Conservation (phyloP, 2,329 filamentous ascomycete genomes). For the Fusarium sp. region DNA sequence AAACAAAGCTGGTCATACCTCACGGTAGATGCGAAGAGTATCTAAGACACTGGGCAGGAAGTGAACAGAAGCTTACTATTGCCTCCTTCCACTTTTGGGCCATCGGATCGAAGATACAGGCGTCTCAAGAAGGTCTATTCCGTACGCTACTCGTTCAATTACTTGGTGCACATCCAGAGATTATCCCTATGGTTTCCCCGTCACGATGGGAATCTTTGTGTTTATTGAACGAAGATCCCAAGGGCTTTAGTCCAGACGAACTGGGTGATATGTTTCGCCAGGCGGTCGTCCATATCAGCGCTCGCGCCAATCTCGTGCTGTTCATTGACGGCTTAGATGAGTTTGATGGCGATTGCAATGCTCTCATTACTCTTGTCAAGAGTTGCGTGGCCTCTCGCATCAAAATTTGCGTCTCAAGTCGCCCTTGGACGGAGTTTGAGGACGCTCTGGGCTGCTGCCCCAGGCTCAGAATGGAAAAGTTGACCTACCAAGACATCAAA, state of each 20-base stretch:
- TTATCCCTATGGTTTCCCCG: not conserved
- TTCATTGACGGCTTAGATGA: conserved; percentile 32
- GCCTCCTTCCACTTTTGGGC: conserved; percentile 38
- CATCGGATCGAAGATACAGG: conserved; percentile 9
- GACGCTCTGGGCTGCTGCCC: conserved; percentile 6
- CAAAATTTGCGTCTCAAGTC: conserved; percentile 18
- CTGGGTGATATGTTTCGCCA: conserved; percentile 10
- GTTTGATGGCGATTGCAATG: conserved; percentile 5
- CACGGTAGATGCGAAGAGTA: not conserved
- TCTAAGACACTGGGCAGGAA: conserved; percentile 7
- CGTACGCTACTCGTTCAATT: conserved; percentile 20
- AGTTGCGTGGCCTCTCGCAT: not conserved
- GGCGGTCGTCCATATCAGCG: not conserved
- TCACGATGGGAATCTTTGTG: conserved; percentile 20
- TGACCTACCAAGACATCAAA: conserved; percentile 8
- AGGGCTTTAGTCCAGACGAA: not conserved
- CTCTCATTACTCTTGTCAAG: not conserved
- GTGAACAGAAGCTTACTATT: not conserved
- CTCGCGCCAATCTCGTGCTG: not conserved
- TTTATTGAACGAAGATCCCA: conserved; percentile 6
- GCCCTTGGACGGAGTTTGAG: conserved; percentile 25
- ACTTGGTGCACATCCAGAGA: not conserved
- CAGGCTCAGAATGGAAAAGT: not conserved
- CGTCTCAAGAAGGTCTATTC: not conserved
- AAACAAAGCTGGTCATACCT: too few species aligned